These are phyloP conservation scores for Colletotrichum sp. DNA, from an alignment of 2,329 filamentous ascomycete genomes.

Conservation along the genomic window DNA sequence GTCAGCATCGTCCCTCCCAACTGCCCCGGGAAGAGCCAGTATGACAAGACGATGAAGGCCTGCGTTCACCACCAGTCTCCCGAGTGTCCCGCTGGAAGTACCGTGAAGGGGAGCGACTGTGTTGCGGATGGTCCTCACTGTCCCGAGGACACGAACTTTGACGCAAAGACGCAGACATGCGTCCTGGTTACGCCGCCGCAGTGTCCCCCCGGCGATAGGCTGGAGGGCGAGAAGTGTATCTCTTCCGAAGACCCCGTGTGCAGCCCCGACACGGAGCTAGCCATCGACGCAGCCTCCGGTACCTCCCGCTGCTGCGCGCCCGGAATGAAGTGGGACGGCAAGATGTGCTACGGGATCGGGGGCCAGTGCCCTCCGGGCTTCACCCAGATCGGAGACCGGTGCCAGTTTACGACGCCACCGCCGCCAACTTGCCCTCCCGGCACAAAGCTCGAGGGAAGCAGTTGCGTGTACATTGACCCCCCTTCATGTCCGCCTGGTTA, in stretches of 20 bases:
- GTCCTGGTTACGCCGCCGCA: fast-evolving
- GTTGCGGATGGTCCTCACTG: background rate
- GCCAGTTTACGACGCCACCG: background rate
- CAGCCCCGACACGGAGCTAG: background rate
- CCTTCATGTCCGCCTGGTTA: background rate
- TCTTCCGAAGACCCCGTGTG: fast-evolving
- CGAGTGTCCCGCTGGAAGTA: background rate
- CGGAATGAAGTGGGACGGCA: background rate
- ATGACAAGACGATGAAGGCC: background rate
- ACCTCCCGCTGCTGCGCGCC: background rate
- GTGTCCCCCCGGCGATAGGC: background rate
- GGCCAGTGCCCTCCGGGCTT: background rate
- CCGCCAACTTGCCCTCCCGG: background rate
- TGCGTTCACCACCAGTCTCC: background rate
- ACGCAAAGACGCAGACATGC: background rate
- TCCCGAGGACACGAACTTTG: background rate
- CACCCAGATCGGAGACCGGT: background rate
- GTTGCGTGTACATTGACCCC: background rate
- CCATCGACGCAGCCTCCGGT: background rate
- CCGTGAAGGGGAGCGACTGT: background rate
- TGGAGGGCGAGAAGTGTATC: background rate
- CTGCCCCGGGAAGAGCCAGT: background rate
- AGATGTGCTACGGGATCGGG: background rate
- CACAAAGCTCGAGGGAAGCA: background rate
- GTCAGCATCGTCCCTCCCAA: background rate